Base-by-base conservation (phyloP, 2,329 filamentous ascomycete species). In the Nannizziopsis arthrosporioides region DNA sequence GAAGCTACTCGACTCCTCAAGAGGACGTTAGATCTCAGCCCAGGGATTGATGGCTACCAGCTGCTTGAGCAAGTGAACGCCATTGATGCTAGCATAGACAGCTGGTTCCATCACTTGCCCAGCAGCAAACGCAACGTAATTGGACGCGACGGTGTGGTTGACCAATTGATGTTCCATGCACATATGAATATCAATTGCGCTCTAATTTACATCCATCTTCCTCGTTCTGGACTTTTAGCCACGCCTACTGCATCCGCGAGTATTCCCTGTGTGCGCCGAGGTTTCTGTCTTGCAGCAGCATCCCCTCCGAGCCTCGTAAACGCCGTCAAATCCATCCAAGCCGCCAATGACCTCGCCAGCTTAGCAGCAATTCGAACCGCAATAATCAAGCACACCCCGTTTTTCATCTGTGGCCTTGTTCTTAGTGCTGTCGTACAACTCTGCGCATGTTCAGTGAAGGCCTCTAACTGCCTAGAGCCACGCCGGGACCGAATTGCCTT, bases 101-200 rank as follows among this genome's bases (percentile, higher is more conserved):
- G 87, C 61, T 94, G 86, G 85, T 76, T 80, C 47, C 76, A 90
- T 42, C 84, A 92, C 57, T 71, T 94, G 0, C 88, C 89, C 0
- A 71, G 75, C 12, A 73, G 73, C 11, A 93, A 93, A 66, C 73
- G 74, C 48, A 77, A 85, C 52, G 73, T 85, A 12, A 70, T 93
- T 46, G 76, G 79, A 51, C 75, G 77, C 53, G 78, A 82, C 56
- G 82, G 85, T 30, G 75, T 79, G 46, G 73, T 89, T 9, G 89
- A 95, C 61, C 86, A 94, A 66, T 83, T 94, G 76, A 81, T 94
- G 65, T 94, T 94, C 67, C 86, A 93, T 63, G 88, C 85, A 0
- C 82, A 85, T 53, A 90, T 93, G 78, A 85, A 94, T 57, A 73
- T 76, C 45, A 70, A 77, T 49, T 67, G 67, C 42, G 72, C 74